Base-by-base conservation (phyloP, 2,329 filamentous ascomycete genomes). In the Acephala macrosclerotiorum region DNA sequence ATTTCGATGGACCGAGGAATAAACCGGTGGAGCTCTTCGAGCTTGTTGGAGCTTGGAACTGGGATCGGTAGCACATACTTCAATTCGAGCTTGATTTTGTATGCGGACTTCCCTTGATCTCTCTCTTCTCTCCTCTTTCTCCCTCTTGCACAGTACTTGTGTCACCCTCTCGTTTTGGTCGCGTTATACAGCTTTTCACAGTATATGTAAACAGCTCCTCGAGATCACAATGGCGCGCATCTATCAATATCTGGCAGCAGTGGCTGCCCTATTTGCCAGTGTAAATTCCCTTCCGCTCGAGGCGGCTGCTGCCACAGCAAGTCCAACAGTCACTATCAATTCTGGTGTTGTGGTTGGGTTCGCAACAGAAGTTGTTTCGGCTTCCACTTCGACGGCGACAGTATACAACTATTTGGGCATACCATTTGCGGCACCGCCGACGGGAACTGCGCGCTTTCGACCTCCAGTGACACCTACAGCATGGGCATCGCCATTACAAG, bases 341-440 rank as follows among this genome's bases (percentile, higher is more conserved):
- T 26, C 35, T 3, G 57, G 57, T 2, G 36, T 59, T 7, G 22
- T 59, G 3, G 25, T 59, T 14, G 57, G 57, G 18, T 25, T 22
- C 5, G 22, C 36, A 3, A 45, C 8, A 9, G 3, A n/a, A 14
- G 35, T 58, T 22, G n/a, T 40, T 6, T 58, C 55, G 29, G 57
- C 57, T 2, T 18, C 36, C 9, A n/a, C 25, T 3, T 33, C 66
- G 5, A 68, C 57, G 1, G 61, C 61, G 12, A 63, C 55, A 2
- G 59, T 68, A 12, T 42, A 68, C 58, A 55, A 65, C 20, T 81
- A 79, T 61, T 71, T 79, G 4, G 76, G 77, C 6, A 75, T 80
- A 53, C 78, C 75, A 3, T 80, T 80, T 66, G 78, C 77, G 0
- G 68, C 74, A 18, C 73, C 76, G 5, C 76, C 79, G 2, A 45